Evolutionary conservation across 2,329 filamentous ascomycete genomes (phyloP).

Genomic region (Fusarium sacchari): DNA sequence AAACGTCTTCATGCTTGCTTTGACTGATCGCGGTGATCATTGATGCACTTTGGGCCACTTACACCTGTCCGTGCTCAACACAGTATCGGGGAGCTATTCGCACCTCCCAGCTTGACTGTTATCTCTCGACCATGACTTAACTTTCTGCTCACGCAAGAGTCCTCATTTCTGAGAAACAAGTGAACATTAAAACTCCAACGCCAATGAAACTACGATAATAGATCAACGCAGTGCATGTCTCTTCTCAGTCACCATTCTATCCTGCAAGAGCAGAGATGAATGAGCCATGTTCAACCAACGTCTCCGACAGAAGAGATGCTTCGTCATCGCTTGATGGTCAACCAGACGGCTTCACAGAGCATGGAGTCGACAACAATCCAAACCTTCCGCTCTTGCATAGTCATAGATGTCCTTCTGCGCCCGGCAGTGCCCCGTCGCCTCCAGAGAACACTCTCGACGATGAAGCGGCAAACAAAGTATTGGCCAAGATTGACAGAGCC

Average conservation of each 20-base stretch:
- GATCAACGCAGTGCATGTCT: neutral
- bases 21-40: neutral
- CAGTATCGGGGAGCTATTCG: neutral
- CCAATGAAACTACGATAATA: neutral
- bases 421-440: neutral
- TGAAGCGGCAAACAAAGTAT: conserved; percentile 48
- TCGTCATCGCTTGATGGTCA: neutral
- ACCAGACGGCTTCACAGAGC: neutral
- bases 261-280: neutral
- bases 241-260: too few relatives aligned
- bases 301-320: neutral
- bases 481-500: conserved; percentile 65
- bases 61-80: neutral
- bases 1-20: neutral
- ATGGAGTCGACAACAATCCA: neutral
- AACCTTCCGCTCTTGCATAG: conserved; percentile 16
- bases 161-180: neutral
- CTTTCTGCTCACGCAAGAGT: neutral
- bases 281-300: too few relatives aligned
- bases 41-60: neutral
- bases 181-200: accelerated
- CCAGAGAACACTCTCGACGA: neutral
- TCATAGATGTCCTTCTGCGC: neutral
- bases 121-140: neutral
- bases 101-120: neutral